A percentile compares a stretch with the other conserved stretches of the same genome.
Conservation (phyloP, 169 alveolate species). For the Plasmodium chabaudi region DNA sequence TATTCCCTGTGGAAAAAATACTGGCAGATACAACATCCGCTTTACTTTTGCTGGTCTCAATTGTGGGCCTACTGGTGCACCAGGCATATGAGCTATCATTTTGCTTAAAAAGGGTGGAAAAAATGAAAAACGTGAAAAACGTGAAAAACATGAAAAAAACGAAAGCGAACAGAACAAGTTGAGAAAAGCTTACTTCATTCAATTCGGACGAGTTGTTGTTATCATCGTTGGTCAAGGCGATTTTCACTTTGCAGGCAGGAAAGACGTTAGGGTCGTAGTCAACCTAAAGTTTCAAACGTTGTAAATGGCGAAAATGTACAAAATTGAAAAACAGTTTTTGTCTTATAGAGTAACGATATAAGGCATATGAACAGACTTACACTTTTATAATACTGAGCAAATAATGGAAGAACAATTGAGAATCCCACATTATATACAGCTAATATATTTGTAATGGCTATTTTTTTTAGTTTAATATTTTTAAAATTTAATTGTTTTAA, state of each 20-base stretch:
- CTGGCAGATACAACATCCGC: constrained; percentile 83
- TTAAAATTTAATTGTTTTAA: constrained; percentile 78
- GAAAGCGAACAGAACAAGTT: not conserved
- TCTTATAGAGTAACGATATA: too few species aligned
- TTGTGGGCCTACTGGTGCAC: constrained; percentile 6
- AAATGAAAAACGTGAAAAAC: not conserved
- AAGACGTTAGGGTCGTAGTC: constrained; percentile 74
- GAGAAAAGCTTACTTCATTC: not conserved
- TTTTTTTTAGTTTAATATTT: constrained; percentile 70
- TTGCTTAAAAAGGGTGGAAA: constrained; percentile 4
- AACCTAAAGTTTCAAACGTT: not conserved
- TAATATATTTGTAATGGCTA: constrained; percentile 80
- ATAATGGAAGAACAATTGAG: constrained; percentile 78
- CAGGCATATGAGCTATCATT: constrained; percentile 39
- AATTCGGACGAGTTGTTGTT: constrained; percentile 18
- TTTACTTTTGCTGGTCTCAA: constrained; percentile 41
- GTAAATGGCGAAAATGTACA: not conserved
- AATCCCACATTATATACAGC: constrained; percentile 81
- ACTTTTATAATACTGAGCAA: constrained; percentile 77
- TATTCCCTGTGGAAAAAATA: constrained; percentile 84
- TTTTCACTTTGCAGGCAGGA: constrained; percentile 73
- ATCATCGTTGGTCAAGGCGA: constrained; percentile 40
- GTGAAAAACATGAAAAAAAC: not conserved
- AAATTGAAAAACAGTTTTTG: not conserved
- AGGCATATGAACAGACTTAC: constrained; percentile 1